Evolutionary conservation across 2,329 filamentous ascomycete genomes (phyloP).

Genomic region (Monosporascus sp.): DNA sequence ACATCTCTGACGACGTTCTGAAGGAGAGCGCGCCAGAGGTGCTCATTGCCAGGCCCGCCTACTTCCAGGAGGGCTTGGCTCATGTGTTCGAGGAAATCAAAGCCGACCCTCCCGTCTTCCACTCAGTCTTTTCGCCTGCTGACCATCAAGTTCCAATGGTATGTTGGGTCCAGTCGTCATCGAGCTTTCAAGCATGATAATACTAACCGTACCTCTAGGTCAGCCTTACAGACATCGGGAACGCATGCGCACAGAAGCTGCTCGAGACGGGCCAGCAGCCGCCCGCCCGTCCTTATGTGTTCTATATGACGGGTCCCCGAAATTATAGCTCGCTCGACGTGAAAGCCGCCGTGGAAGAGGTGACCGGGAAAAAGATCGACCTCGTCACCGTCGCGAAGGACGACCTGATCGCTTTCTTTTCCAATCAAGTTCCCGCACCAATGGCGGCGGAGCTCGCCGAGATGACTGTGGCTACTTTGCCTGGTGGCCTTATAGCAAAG

Average conservation of each 20-base stretch:
- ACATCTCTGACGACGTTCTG: conserved; percentile 18
- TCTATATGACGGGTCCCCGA: conserved; percentile 16
- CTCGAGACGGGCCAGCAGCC: conserved; percentile 9
- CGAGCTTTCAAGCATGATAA: not conserved
- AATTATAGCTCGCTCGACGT: conserved; percentile 25
- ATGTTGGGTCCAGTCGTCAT: not conserved
- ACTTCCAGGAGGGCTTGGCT: conserved; percentile 16
- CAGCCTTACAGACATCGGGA: conserved; percentile 24
- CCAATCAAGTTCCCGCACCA: conserved; percentile 12
- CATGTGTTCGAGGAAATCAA: conserved; percentile 13
- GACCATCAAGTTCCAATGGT: conserved; percentile 30
- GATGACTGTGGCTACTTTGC: conserved; percentile 19
- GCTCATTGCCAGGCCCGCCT: conserved; percentile 15
- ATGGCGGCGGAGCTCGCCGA: conserved; percentile 24
- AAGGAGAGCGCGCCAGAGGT: conserved; percentile 14
- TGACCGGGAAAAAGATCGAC: conserved; percentile 19
- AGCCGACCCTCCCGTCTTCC: conserved; percentile 16
- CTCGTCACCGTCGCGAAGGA: conserved; percentile 17
- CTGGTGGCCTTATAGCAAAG: conserved; percentile 19
- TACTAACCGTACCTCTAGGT: conserved; percentile 15
- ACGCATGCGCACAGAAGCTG: conserved; percentile 17
- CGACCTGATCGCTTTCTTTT: conserved; percentile 19
- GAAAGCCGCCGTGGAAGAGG: conserved; percentile 20
- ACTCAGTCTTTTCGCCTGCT: conserved; percentile 21
- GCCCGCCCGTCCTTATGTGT: conserved; percentile 18